These are phyloP conservation scores for Dryas drummondii DNA, from an alignment of 306 rosid species.

Conservation along the genomic window DNA sequence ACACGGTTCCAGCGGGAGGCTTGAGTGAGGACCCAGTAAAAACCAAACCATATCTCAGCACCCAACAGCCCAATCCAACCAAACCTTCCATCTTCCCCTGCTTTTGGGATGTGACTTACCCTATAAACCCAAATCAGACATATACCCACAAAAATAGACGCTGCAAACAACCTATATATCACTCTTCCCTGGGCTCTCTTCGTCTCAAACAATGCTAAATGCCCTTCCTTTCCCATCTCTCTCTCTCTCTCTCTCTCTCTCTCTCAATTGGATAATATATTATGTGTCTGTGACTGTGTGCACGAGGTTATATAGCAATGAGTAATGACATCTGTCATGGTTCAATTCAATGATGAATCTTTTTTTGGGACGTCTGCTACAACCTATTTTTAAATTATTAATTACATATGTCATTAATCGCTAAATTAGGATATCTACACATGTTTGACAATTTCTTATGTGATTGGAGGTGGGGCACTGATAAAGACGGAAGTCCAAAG, in stretches of 20 bases:
- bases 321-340: not conserved
- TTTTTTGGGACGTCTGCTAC: too few relatives aligned
- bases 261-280: not conserved
- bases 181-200: constrained; percentile 40
- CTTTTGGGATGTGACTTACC: constrained; percentile 34
- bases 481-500: too few relatives aligned
- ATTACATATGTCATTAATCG: too few relatives aligned
- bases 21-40: constrained; percentile 77
- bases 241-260: not conserved
- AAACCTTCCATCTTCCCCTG: constrained; percentile 40
- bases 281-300: not conserved
- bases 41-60: constrained; percentile 77
- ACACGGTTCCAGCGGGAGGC: constrained; percentile 60
- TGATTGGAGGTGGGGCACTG: too few relatives aligned
- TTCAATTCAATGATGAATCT: too few relatives aligned
- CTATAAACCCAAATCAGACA: constrained; percentile 70
- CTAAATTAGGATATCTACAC: too few relatives aligned
- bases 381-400: too few relatives aligned
- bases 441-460: too few relatives aligned
- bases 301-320: not conserved
- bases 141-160: constrained; percentile 49
- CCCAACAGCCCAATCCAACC: constrained; percentile 58
- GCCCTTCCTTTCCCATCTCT: constrained; percentile 21
- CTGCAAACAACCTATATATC: constrained; percentile 43
- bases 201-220: constrained; percentile 56